Evolutionary conservation across 345 rosid species (phyloP).

Genomic region (Camelina neglecta): DNA sequence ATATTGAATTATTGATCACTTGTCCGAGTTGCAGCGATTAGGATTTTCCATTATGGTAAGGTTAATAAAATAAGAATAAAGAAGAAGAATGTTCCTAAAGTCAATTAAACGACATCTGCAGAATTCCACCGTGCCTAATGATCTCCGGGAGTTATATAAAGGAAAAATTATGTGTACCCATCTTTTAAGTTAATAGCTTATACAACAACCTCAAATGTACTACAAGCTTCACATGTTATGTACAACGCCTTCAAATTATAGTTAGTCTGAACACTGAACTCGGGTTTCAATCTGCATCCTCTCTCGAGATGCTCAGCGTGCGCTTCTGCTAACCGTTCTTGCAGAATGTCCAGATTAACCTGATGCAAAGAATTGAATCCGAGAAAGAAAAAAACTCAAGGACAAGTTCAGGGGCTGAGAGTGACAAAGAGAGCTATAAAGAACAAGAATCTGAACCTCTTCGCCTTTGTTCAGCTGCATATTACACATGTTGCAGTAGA

Average conservation of each 20-base stretch:
- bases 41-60: neutral
- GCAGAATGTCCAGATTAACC: conserved; percentile 61
- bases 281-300: conserved; percentile 76
- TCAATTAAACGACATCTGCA: neutral
- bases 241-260: conserved; percentile 78
- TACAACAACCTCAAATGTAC: conserved; percentile 65
- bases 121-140: neutral
- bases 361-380: conserved; percentile 33
- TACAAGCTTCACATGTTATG: conserved; percentile 70
- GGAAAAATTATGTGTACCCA: neutral
- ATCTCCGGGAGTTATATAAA: conserved; percentile 19
- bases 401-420: neutral
- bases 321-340: conserved; percentile 63
- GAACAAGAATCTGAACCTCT: conserved; percentile 53
- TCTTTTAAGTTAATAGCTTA: conserved; percentile 37
- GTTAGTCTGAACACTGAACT: conserved; percentile 54
- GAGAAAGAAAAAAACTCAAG: neutral
- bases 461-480: conserved; percentile 65
- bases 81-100: no score
- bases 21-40: neutral
- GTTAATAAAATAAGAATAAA: no score
- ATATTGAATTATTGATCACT: neutral
- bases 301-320: conserved; percentile 71
- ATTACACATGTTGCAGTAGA: conserved; percentile 70
- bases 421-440: neutral